Evolutionary conservation across 805 yeast species (phyloP).

Genomic region (Kodamaea hsintzibuensis): DNA sequence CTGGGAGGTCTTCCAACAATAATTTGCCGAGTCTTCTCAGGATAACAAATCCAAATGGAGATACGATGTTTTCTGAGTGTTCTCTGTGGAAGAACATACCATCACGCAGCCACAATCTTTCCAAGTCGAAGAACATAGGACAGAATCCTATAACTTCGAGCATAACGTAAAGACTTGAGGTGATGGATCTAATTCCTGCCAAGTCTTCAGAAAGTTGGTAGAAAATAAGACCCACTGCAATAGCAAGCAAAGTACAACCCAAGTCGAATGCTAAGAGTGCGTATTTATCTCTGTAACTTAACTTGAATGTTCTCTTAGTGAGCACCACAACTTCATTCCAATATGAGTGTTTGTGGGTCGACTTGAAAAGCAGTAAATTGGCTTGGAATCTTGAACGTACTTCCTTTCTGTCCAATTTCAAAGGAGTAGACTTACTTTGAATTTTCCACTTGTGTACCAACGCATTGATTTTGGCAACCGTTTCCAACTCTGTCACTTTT

Average conservation of each 20-base stretch:
- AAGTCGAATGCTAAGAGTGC: slow-evolving; percentile 38
- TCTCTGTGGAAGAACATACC: slow-evolving; percentile 52
- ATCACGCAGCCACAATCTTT: slow-evolving; percentile 40
- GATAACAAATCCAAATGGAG: slow-evolving; percentile 64
- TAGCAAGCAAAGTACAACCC: slow-evolving; percentile 51
- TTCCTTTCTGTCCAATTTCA: not conserved
- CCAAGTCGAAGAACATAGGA: slow-evolving; percentile 41
- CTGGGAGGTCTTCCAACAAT: slow-evolving; percentile 66
- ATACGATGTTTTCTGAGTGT: slow-evolving; percentile 65
- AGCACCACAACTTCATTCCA: slow-evolving; percentile 30
- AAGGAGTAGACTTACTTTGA: not conserved
- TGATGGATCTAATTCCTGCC: slow-evolving; percentile 64
- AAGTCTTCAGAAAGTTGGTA: slow-evolving; percentile 58
- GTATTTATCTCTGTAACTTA: slow-evolving; percentile 33
- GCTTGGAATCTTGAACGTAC: not conserved
- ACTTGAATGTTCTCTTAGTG: slow-evolving; percentile 34
- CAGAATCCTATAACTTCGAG: slow-evolving; percentile 42
- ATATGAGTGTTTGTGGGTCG: not conserved
- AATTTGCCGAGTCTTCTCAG: slow-evolving; percentile 68
- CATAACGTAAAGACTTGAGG: slow-evolving; percentile 37
- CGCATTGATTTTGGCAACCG: slow-evolving; percentile 10
- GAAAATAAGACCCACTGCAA: slow-evolving; percentile 76
- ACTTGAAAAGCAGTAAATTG: slow-evolving; percentile 1
- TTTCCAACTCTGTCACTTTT: slow-evolving; percentile 9
- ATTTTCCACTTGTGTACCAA: slow-evolving; percentile 13